A percentile compares a stretch with the other conserved stretches of the same genome.
These are phyloP conservation scores for Monilinia fructicola DNA, from an alignment of 2,329 filamentous ascomycete species.

Conservation along the genomic window DNA sequence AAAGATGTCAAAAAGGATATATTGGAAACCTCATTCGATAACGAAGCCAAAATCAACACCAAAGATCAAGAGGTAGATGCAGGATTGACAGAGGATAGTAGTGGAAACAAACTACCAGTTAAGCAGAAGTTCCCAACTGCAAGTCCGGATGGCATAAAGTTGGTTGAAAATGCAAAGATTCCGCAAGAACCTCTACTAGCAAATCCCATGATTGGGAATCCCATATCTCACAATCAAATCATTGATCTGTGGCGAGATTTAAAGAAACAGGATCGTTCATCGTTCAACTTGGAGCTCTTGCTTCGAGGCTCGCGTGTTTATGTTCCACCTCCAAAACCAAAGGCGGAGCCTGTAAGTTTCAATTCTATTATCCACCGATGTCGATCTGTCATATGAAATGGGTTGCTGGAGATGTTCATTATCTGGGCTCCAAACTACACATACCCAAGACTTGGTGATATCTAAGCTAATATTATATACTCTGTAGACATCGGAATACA, in stretches of 20 bases:
- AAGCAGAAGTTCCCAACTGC: not conserved
- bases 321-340: constrained; percentile 74
- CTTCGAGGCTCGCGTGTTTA: constrained; percentile 73
- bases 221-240: constrained; percentile 71
- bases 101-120: not conserved
- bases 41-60: not conserved
- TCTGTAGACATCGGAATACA: constrained; percentile 72
- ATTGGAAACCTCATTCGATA: not conserved
- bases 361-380: not conserved
- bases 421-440: not conserved
- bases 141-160: not conserved
- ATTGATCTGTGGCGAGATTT: constrained; percentile 60
- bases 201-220: constrained; percentile 53
- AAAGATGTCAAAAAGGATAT: not conserved
- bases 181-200: constrained; percentile 50
- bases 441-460: not conserved
- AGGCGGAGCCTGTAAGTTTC: constrained; percentile 67
- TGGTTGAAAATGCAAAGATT: not conserved
- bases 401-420: not conserved
- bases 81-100: not conserved
- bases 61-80: not conserved
- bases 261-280: constrained; percentile 40
- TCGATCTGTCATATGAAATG: not conserved
- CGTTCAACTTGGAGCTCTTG: constrained; percentile 64
- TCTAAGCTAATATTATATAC: constrained; percentile 22